phyloP scores from a whole-genome alignment of 257 asterid species.

The Jacaranda mimosifolia region DNA sequence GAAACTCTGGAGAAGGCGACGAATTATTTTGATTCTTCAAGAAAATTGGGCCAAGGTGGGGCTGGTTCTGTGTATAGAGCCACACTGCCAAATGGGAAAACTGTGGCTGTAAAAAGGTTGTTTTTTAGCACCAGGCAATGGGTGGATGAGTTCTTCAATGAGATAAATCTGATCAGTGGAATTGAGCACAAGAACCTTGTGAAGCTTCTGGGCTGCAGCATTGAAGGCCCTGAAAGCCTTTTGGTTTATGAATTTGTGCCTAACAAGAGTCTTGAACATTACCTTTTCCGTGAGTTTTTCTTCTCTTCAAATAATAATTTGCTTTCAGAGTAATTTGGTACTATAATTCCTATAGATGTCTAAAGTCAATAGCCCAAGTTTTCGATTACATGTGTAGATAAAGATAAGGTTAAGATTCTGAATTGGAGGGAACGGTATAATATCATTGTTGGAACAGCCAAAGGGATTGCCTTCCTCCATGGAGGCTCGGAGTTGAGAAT shows the following conservation, averaged over 20 bases:
- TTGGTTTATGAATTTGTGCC: conserved; percentile 81
- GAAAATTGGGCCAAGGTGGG: conserved; percentile 91
- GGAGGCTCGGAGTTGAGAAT: conserved; percentile 70
- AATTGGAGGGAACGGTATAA: conserved; percentile 79
- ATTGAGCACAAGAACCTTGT: conserved; percentile 91
- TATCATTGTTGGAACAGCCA: conserved; percentile 81
- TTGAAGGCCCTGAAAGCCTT: conserved; percentile 95
- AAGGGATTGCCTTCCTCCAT: conserved; percentile 84
- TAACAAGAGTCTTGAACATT: conserved; percentile 77
- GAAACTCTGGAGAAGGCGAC: conserved; percentile 93
- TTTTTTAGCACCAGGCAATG: conserved; percentile 87
- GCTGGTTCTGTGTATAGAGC: conserved; percentile 86
- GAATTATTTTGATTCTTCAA: conserved; percentile 63
- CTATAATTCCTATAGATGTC: no score
- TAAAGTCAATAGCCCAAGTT: no score
- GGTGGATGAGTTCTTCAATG: conserved; percentile 97
- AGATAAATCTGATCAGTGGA: conserved; percentile 81
- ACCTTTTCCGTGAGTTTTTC: conserved; percentile 60
- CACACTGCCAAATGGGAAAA: conserved; percentile 65
- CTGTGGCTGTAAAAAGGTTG: conserved; percentile 84
- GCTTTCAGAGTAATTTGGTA: no score
- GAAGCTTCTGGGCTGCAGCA: conserved; percentile 94
- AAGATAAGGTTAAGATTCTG: conserved; percentile 54
- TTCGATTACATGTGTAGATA: conserved; percentile 48
- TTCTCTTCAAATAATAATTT: background rate